phyloP scores from a whole-genome alignment of 1,284 basidiomycete genomes.

The Sutorius eximius region DNA sequence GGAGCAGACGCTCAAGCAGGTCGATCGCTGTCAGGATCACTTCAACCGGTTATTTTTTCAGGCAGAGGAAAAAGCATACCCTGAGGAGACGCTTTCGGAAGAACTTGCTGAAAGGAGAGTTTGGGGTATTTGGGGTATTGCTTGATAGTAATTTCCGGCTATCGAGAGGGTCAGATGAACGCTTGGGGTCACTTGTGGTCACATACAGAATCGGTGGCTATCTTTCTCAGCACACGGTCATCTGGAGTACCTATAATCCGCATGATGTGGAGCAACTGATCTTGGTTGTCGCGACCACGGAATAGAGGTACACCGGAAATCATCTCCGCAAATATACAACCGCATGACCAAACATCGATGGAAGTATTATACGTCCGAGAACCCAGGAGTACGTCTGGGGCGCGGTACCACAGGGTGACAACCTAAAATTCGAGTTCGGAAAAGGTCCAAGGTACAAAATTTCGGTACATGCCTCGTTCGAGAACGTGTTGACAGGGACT shows the following conservation, averaged over 20 bases:
- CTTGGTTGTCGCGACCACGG: constrained; percentile 96
- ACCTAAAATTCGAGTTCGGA: constrained; percentile 53
- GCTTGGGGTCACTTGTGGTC: neutral
- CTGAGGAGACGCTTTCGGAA: constrained; percentile 90
- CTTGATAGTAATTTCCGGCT: constrained; percentile 92
- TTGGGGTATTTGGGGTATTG: constrained; percentile 91
- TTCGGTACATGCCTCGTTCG: constrained; percentile 73
- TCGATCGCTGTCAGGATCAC: constrained; percentile 69
- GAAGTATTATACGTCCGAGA: constrained; percentile 98
- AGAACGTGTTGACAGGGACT: constrained; percentile 95
- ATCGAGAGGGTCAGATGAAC: constrained; percentile 13
- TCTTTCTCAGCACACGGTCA: constrained; percentile 86
- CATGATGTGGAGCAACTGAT: constrained; percentile 97
- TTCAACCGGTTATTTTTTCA: constrained; percentile 1
- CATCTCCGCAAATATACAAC: constrained; percentile 99
- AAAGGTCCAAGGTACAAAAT: neutral
- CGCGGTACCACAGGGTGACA: constrained; percentile 99
- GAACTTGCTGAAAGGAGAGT: constrained; percentile 84
- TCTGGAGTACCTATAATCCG: constrained; percentile 96
- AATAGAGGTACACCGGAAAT: constrained; percentile 97
- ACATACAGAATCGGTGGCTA: constrained; percentile 86
- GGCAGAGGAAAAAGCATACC: constrained; percentile 45
- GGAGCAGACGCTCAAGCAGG: constrained; percentile 91
- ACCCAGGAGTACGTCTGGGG: constrained; percentile 96
- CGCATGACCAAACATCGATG: constrained; percentile 99